phyloP scores from a whole-genome alignment of 73 alveolate species.

The Symbiodinium natans region DNA sequence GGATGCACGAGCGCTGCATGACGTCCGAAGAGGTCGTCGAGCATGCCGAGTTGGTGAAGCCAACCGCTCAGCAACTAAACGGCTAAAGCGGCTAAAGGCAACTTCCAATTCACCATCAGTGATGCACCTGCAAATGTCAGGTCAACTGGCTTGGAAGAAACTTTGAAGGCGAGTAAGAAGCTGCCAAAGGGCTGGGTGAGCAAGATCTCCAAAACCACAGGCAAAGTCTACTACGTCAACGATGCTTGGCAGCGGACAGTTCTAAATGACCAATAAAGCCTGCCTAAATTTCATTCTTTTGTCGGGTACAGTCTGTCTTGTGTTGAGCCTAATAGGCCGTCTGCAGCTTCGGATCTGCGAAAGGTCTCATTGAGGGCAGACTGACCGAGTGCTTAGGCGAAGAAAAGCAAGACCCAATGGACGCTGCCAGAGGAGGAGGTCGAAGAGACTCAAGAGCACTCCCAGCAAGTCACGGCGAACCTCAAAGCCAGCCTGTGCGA shows the following conservation, averaged over 20 bases:
- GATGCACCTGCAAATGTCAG: not conserved
- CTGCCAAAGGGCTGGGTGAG: conserved; percentile 66
- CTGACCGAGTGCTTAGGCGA: conserved; percentile 6
- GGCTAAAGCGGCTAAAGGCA: not conserved
- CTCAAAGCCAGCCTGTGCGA: not conserved
- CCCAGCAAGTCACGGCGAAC: not conserved
- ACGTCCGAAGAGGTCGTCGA: not conserved
- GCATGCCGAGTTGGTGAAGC: conserved; percentile 28
- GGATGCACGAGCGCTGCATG: conserved; percentile 92
- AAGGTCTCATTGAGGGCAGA: no score
- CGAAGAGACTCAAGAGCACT: not conserved
- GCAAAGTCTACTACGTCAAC: conserved; percentile 54
- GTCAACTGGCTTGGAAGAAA: conserved; percentile 44
- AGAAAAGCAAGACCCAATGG: conserved; percentile 67
- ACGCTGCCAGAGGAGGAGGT: conserved; percentile 24
- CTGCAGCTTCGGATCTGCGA: no score
- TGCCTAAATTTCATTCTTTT: not conserved
- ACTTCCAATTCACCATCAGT: not conserved
- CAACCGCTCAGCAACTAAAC: not conserved
- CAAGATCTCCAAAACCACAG: conserved; percentile 67
- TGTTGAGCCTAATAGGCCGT: not conserved
- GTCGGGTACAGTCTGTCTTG: not conserved
- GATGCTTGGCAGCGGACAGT: not conserved
- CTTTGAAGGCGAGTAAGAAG: conserved; percentile 28
- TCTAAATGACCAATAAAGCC: no score